Conservation (phyloP, 495 filamentous ascomycete genomes). For the Penicillium canescens region DNA sequence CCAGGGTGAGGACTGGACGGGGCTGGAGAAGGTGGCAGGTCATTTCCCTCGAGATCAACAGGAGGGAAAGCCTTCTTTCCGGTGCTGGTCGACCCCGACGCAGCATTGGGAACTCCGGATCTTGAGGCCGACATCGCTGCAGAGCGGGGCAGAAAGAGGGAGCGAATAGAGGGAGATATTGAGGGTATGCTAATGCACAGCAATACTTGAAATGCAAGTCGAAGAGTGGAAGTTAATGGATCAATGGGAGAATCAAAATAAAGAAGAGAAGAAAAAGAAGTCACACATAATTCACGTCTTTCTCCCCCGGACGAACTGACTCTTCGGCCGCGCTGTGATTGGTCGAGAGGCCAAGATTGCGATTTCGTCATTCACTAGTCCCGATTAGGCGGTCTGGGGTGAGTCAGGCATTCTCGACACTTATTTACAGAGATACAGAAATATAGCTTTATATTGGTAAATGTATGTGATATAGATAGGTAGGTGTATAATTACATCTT, state of each 20-base stretch:
- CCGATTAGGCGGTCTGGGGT: constrained; percentile 3
- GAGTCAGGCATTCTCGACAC: background rate
- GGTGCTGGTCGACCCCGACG: constrained; percentile 29
- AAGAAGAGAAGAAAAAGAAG: constrained; percentile 10
- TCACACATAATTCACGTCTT: background rate
- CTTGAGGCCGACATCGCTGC: constrained; percentile 51
- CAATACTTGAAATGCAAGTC: constrained; percentile 1
- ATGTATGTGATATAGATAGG: too few relatives aligned
- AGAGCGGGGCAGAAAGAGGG: constrained; percentile 28
- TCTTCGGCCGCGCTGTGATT: constrained; percentile 24
- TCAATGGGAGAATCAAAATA: constrained; percentile 8
- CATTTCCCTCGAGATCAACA: constrained; percentile 83
- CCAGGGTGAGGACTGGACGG: constrained; percentile 87
- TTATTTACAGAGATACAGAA: too few relatives aligned
- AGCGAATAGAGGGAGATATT: constrained; percentile 1
- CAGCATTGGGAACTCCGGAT: constrained; percentile 31
- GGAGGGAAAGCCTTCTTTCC: constrained; percentile 69
- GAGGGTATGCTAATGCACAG: background rate
- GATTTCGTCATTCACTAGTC: constrained; percentile 36
- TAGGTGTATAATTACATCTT: too few relatives aligned
- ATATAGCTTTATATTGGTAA: too few relatives aligned
- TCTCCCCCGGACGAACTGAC: constrained; percentile 23
- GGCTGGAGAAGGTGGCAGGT: constrained; percentile 90
- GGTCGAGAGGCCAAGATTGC: constrained; percentile 13
- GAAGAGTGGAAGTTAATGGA: background rate